phyloP scores from a whole-genome alignment of 2,329 filamentous ascomycete species.

The Calonectria pauciramosa region DNA sequence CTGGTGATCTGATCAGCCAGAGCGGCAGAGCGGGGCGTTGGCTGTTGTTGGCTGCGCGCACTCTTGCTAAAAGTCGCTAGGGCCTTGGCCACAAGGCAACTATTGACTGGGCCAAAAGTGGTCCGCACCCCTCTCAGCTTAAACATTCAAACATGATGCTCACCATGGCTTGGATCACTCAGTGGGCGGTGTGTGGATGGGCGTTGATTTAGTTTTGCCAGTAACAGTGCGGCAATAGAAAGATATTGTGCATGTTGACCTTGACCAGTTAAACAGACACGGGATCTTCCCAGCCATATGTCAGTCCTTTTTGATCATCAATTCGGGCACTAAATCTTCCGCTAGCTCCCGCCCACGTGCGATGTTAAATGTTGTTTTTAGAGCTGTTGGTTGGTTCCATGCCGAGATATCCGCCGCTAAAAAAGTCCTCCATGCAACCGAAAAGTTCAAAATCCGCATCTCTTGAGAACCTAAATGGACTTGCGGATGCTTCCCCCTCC shows the following conservation, averaged over 20 bases:
- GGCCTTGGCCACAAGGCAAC: not conserved
- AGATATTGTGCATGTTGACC: not conserved
- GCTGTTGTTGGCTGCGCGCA: not conserved
- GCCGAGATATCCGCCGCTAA: not conserved
- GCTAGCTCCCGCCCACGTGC: not conserved
- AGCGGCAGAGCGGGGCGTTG: no score
- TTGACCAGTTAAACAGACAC: not conserved
- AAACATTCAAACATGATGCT: not conserved
- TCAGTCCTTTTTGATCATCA: not conserved
- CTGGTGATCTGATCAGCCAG: not conserved
- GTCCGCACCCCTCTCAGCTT: not conserved
- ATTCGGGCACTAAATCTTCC: not conserved
- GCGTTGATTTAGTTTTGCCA: not conserved
- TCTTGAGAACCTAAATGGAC: no score
- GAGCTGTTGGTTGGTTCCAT: not conserved
- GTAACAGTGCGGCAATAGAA: not conserved
- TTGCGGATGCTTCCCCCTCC: not conserved
- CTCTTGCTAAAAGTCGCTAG: not conserved
- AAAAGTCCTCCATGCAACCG: not conserved
- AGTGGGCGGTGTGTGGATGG: not conserved
- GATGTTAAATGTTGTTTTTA: not conserved
- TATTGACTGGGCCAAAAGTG: not conserved
- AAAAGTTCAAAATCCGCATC: not conserved
- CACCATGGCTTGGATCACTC: not conserved
- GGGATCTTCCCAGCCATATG: not conserved